These are phyloP conservation scores for Discostella stelligeroides DNA, from an alignment of 108 stramenopile species.

Conservation along the genomic window DNA sequence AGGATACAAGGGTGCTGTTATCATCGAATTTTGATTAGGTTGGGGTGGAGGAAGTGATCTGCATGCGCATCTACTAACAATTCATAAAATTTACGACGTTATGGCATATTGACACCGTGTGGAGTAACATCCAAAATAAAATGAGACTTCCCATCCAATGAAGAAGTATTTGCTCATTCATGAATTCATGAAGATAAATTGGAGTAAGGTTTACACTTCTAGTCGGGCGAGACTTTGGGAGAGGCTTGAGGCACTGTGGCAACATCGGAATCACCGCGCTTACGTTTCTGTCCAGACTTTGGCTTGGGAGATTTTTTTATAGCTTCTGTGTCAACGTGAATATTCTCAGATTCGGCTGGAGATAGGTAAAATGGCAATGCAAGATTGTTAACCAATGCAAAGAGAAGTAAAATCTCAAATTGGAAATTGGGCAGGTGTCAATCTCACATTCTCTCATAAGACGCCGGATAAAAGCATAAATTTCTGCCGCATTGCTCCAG, in stretches of 20 bases:
- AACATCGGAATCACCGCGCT: slow-evolving; percentile 16
- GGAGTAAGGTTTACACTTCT: background rate
- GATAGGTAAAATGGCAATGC: too few relatives aligned
- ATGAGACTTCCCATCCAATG: slow-evolving; percentile 7
- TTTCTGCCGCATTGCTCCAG: slow-evolving; percentile 38
- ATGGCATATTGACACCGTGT: slow-evolving; percentile 19
- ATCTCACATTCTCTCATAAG: slow-evolving; percentile 28
- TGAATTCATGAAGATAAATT: slow-evolving; percentile 1
- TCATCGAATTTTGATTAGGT: too few relatives aligned
- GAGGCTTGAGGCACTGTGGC: background rate
- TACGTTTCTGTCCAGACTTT: slow-evolving; percentile 25
- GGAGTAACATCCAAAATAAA: slow-evolving; percentile 21
- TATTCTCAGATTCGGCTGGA: slow-evolving; percentile 19
- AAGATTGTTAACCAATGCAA: too few relatives aligned
- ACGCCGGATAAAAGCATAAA: slow-evolving; percentile 30
- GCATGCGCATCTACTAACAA: too few relatives aligned
- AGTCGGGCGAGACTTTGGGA: slow-evolving; percentile 15
- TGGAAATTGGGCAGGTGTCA: too few relatives aligned
- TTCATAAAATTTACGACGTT: too few relatives aligned
- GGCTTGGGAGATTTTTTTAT: slow-evolving; percentile 11
- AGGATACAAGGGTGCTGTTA: too few relatives aligned
- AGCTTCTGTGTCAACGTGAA: slow-evolving; percentile 22
- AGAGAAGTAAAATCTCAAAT: too few relatives aligned
- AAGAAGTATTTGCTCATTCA: background rate
- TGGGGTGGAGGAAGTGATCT: too few relatives aligned